Evolutionary conservation across 352 stramenopile species (phyloP), one percentile per base, ranked within the genome.

Genomic region (Pythium graminicola): DNA sequence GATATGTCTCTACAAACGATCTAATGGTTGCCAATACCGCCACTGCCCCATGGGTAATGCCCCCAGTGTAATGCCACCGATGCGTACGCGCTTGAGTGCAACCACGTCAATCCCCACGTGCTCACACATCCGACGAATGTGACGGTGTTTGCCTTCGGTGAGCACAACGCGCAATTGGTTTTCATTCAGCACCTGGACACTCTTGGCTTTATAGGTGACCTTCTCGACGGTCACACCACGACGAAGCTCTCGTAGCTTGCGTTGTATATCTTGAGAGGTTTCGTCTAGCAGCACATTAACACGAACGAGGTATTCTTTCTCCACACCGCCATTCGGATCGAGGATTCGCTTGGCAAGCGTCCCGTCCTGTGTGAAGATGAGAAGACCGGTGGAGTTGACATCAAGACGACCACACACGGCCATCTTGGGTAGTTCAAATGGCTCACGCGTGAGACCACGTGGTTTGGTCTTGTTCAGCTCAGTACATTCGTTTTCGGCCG

Each of bases 121-220:
- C 41, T 95, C 84, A 60, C 94, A 96, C 95, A 98, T 99, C 66
- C 81, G 92, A 9, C 95, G 91, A 67, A 98, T 97, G 70, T 99
- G 95, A 54, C 93, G 84, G 66, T 99, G 95, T 49, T 97, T 86
- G 43, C 95, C 95, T 69, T 98, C 93, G 6, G 81, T 89, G n/a
- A 99, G 69, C 31, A 95, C 82, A 31, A 98, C 82, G 9, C 78
- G 65, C 50, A 95, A 62, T 40, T 92, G 77, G 54, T 93, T 85
- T 26, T 73, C 79, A 52, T 93, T 93, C 17, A 93, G 57, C 24
- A 89, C 57, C 42, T 90, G 74, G 42, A 89, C 79, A 31, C 67
- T 83, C 64, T 90, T 90, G 48, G 81, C 81, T 23, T 67, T 67
- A 57, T 90, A 93, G 1, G 72, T 80, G 39, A 88, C 66, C 11